Conservation (phyloP, 495 filamentous ascomycete genomes). For the Penicillium steckii region DNA sequence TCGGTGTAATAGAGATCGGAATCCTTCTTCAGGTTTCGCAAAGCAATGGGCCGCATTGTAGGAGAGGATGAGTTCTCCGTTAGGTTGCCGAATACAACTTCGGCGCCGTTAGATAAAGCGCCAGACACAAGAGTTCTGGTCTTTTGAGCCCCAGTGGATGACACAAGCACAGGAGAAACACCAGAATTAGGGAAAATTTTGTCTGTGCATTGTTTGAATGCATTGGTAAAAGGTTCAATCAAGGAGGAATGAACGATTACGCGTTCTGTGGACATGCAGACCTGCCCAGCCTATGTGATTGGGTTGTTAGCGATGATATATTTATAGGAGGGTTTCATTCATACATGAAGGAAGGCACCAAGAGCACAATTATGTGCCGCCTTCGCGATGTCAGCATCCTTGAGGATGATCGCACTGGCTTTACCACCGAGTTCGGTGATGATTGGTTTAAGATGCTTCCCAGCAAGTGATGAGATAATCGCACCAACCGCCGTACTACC, state of each 20-base stretch:
- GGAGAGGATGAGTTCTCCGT: conserved; percentile 27
- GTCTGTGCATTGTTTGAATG: neutral
- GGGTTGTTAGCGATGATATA: conserved; percentile 14
- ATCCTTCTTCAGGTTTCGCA: conserved; percentile 55
- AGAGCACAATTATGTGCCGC: conserved; percentile 52
- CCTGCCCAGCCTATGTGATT: conserved; percentile 56
- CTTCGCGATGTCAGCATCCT: conserved; percentile 61
- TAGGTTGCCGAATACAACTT: neutral
- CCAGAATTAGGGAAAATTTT: neutral
- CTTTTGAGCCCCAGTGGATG: conserved; percentile 1
- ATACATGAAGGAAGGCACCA: conserved; percentile 34
- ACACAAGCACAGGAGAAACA: neutral
- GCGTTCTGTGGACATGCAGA: conserved; percentile 78
- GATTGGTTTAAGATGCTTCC: conserved; percentile 65
- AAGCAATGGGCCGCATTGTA: conserved; percentile 57
- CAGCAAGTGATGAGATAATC: conserved; percentile 57
- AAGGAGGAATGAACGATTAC: conserved; percentile 54
- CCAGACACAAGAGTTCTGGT: conserved; percentile 1
- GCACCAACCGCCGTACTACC: conserved; percentile 59
- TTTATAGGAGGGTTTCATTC: neutral
- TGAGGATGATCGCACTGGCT: conserved; percentile 60
- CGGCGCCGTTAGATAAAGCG: neutral
- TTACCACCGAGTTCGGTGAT: conserved; percentile 71
- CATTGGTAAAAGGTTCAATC: conserved; percentile 25
- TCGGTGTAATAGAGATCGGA: conserved; percentile 73